A percentile compares a stretch with the other conserved stretches of the same genome.
These are phyloP conservation scores for Colletotrichum sp. DNA, from an alignment of 2,329 filamentous ascomycete genomes.

Conservation along the genomic window DNA sequence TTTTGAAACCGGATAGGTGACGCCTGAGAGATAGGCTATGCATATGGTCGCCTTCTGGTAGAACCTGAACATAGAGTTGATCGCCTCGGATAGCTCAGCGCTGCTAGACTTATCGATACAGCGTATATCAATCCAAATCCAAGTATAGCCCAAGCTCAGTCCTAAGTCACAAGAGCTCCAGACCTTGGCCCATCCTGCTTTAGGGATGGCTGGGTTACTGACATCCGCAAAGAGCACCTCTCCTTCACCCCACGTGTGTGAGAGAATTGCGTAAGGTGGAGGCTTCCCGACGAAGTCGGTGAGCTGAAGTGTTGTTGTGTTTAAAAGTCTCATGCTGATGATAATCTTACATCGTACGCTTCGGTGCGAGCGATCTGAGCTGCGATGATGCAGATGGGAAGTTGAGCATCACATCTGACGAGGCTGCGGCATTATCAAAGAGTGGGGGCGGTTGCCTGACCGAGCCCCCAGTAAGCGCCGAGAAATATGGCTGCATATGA, in stretches of 20 bases:
- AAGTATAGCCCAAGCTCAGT: fast-evolving
- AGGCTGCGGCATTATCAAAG: no score
- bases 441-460: no score
- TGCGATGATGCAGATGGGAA: no score
- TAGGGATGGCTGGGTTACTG: background rate
- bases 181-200: slow-evolving; percentile 19
- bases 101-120: slow-evolving; percentile 28
- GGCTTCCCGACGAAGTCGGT: background rate
- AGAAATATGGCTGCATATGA: no score
- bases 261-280: slow-evolving; percentile 29
- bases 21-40: slow-evolving; percentile 24
- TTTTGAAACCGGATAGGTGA: background rate
- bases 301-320: background rate
- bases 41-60: slow-evolving; percentile 23
- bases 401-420: no score
- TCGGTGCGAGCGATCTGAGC: no score
- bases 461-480: no score
- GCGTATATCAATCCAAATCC: slow-evolving; percentile 29
- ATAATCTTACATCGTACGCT: no score
- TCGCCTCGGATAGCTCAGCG: slow-evolving; percentile 26
- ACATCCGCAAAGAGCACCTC: slow-evolving; percentile 29
- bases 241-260: slow-evolving; percentile 29
- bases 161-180: background rate
- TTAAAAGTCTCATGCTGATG: no score
- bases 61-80: slow-evolving; percentile 25